These are phyloP conservation scores for Lyophyllum atratum DNA, from an alignment of 768 basidiomycete genomes.

Conservation along the genomic window DNA sequence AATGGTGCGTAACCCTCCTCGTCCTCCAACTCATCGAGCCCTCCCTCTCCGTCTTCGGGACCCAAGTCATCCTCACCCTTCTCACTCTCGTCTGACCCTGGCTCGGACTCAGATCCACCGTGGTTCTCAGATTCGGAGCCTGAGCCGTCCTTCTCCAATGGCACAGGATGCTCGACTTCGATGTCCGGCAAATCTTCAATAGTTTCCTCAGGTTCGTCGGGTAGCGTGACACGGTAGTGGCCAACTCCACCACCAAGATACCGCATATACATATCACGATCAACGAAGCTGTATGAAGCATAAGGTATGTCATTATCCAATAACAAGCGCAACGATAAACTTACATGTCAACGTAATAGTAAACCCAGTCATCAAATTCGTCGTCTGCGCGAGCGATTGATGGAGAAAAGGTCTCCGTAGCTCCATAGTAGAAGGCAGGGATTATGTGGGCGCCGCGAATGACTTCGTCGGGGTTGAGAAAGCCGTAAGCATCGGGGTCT, in stretches of 20 bases:
- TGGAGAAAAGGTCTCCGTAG: not conserved
- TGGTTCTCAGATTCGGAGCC: no score
- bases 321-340: not conserved
- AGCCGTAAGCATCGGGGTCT: slow-evolving; percentile 12
- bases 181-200: not conserved
- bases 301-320: not conserved
- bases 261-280: slow-evolving; percentile 29
- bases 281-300: slow-evolving; percentile 17
- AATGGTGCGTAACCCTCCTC: not conserved
- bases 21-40: slow-evolving; percentile 7
- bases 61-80: slow-evolving; percentile 2
- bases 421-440: slow-evolving; percentile 5
- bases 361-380: slow-evolving; percentile 8
- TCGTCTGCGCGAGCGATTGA: not conserved
- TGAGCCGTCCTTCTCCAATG: not conserved
- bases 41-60: slow-evolving; percentile 4
- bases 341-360: slow-evolving; percentile 8
- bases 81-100: not conserved
- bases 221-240: slow-evolving; percentile 15
- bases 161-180: not conserved
- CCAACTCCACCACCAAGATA: slow-evolving; percentile 27
- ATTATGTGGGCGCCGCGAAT: slow-evolving; percentile 12
- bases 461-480: slow-evolving; percentile 14
- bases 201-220: not conserved
- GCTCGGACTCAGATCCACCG: no score